These are phyloP conservation scores for Yamagishiella unicocca DNA, from an alignment of 139 green algal species.

Conservation along the genomic window DNA sequence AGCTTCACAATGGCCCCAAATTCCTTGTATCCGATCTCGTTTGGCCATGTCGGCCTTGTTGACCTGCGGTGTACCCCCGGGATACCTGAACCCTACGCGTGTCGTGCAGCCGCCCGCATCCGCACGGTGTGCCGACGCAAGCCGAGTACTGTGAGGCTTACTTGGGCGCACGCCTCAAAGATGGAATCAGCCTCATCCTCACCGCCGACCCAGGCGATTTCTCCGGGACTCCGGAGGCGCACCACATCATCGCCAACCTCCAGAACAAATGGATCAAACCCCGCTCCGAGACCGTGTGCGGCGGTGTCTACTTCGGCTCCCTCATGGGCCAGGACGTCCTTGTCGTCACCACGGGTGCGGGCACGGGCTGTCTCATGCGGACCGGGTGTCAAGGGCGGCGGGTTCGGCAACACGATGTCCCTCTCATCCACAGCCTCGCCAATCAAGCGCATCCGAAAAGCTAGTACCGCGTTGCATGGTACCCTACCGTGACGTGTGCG, in stretches of 20 bases:
- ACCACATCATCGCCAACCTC: conserved; percentile 60
- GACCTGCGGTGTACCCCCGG: too few relatives aligned
- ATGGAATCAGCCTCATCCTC: conserved; percentile 47
- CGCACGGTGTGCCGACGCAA: too few relatives aligned
- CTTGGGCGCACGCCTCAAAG: background rate
- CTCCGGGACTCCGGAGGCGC: conserved; percentile 54
- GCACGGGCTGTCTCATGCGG: background rate
- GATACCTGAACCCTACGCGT: too few relatives aligned
- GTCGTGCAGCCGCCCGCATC: too few relatives aligned
- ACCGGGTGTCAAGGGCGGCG: background rate
- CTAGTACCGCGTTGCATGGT: background rate
- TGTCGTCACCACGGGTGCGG: conserved; percentile 59
- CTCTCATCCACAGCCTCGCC: background rate
- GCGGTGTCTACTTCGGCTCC: conserved; percentile 25
- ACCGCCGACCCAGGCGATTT: conserved; percentile 61
- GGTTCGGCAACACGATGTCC: background rate
- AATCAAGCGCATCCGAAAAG: background rate
- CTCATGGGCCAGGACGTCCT: conserved; percentile 56
- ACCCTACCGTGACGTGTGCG: background rate
- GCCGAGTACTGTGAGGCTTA: conserved; percentile 47
- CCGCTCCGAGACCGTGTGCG: conserved; percentile 43
- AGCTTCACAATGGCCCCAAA: too few relatives aligned
- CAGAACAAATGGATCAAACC: conserved; percentile 27
- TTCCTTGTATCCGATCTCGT: too few relatives aligned
- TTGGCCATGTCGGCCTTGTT: too few relatives aligned